Evolutionary conservation across 306 rosid species (phyloP), one percentile per base, ranked within the genome.

Genomic region (Sphenostylis stenocarpa): DNA sequence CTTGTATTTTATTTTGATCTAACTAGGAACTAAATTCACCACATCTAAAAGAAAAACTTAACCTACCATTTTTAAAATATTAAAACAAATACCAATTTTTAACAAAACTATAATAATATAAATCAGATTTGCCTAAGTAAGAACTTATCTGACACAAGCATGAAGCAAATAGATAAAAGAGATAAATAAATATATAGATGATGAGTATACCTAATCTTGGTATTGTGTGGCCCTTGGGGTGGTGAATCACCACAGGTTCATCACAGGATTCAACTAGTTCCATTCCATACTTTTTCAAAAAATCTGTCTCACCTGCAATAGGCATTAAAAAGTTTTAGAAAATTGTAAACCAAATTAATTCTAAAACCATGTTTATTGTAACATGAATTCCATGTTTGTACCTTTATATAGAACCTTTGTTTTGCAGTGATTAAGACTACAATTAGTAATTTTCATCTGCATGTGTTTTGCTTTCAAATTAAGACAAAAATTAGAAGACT

Each of bases 201-300:
- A 41, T 80, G 29, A 52, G 12, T 39, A n/a, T n/a, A 91, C 93
- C 93, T 20, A 93, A 81, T 83, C 96, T 87, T 26, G 98, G 96
- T 36, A 91, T 58, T 2, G 93, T 91, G 74, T 93, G 98, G 72
- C 97, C 98, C 72, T 91, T 91, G 29, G 97, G 92, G 66, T 93
- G 98, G 77, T 88, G 84, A 78, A 93, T 87, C 19, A 91, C 84
- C 1, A 78, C 70, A 1, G 98, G 92, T 3, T 89, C 89, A 19
- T 78, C 81, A 29, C 67, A 93, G 7, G 77, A 72, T 83, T 93
- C 83, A 62, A 87, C 13, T 1, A 93, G 82, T 29, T 91, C 84
- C 29, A 28, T 24, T 15, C 96, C 97, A 72, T 83, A 76, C 15
- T 69, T 84, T 80, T 81, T 93, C 87, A 93, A 73, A 86, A 85